These are phyloP conservation scores for Actinomortierella wolfii DNA, from an alignment of 371 early-diverging fungal species.

Conservation along the genomic window DNA sequence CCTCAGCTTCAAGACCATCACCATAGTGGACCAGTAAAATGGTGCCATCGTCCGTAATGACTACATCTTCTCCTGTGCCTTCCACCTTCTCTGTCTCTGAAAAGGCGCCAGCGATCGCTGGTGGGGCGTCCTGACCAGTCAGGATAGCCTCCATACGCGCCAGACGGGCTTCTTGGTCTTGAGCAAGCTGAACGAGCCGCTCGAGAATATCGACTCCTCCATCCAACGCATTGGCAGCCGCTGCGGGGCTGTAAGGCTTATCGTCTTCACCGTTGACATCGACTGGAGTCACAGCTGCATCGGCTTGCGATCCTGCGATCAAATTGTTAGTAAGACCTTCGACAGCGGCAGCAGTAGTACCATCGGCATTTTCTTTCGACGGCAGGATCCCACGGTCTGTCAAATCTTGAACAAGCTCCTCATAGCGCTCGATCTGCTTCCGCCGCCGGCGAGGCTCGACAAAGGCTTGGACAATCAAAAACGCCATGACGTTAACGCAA, in stretches of 20 bases:
- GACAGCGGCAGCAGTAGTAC: not conserved
- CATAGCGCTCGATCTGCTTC: constrained; percentile 74
- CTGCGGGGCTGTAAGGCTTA: constrained; percentile 3
- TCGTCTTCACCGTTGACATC: not conserved
- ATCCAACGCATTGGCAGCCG: constrained; percentile 27
- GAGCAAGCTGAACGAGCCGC: constrained; percentile 23
- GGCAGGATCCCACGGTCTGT: constrained; percentile 30
- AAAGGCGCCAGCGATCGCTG: not conserved
- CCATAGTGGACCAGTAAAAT: constrained; percentile 9
- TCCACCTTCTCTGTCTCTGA: not conserved
- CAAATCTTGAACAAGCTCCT: constrained; percentile 56
- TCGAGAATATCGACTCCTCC: constrained; percentile 32
- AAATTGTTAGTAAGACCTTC: not conserved
- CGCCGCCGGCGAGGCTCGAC: constrained; percentile 81
- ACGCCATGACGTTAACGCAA: constrained; percentile 70
- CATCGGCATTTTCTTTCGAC: constrained; percentile 4
- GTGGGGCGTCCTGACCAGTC: not conserved
- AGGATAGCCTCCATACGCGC: constrained; percentile 30
- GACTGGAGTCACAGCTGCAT: not conserved
- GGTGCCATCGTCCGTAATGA: constrained; percentile 26
- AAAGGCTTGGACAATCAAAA: constrained; percentile 74
- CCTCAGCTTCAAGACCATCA: not conserved
- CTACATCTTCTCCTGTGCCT: constrained; percentile 3
- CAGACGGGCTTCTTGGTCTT: constrained; percentile 34
- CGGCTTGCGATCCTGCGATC: not conserved